These are phyloP conservation scores for Thelephora terrestris DNA, from an alignment of 1,284 basidiomycete genomes.

Conservation along the genomic window DNA sequence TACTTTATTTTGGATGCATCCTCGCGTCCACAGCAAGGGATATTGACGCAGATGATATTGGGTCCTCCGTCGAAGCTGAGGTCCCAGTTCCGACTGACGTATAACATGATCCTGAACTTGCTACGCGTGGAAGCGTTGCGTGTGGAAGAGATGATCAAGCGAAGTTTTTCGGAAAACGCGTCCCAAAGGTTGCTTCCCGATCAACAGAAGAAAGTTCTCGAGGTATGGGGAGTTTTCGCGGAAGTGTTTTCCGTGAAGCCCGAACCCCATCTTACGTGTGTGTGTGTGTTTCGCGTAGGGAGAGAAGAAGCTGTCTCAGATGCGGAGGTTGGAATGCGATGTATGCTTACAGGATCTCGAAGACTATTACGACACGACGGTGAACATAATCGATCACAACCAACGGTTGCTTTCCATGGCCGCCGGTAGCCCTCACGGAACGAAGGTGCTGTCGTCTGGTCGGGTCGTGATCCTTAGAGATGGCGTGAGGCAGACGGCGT, in stretches of 20 bases:
- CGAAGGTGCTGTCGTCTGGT: slow-evolving; percentile 62
- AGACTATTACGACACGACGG: slow-evolving; percentile 69
- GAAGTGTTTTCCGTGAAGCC: background rate
- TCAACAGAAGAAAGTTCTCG: slow-evolving; percentile 78
- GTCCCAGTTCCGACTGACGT: slow-evolving; percentile 96
- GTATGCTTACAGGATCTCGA: slow-evolving; percentile 65
- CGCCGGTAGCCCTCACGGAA: slow-evolving; percentile 50
- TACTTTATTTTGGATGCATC: background rate
- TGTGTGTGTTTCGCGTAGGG: slow-evolving; percentile 35
- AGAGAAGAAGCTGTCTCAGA: slow-evolving; percentile 59
- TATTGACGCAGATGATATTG: slow-evolving; percentile 85
- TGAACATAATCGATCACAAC: slow-evolving; percentile 60
- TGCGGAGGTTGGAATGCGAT: slow-evolving; percentile 64
- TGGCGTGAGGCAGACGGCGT: slow-evolving; percentile 41
- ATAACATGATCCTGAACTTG: slow-evolving; percentile 99
- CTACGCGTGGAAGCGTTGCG: slow-evolving; percentile 92
- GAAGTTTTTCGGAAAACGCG: slow-evolving; percentile 97
- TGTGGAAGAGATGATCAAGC: slow-evolving; percentile 99
- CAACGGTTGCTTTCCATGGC: slow-evolving; percentile 59
- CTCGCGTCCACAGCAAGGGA: slow-evolving; percentile 44
- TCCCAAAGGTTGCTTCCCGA: slow-evolving; percentile 89
- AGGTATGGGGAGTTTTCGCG: slow-evolving; percentile 44
- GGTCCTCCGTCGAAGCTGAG: slow-evolving; percentile 88
- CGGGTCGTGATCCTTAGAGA: slow-evolving; percentile 82
- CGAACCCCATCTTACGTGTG: background rate